phyloP scores from a whole-genome alignment of 2,329 filamentous ascomycete genomes.

The Zymoseptoria brevis region DNA sequence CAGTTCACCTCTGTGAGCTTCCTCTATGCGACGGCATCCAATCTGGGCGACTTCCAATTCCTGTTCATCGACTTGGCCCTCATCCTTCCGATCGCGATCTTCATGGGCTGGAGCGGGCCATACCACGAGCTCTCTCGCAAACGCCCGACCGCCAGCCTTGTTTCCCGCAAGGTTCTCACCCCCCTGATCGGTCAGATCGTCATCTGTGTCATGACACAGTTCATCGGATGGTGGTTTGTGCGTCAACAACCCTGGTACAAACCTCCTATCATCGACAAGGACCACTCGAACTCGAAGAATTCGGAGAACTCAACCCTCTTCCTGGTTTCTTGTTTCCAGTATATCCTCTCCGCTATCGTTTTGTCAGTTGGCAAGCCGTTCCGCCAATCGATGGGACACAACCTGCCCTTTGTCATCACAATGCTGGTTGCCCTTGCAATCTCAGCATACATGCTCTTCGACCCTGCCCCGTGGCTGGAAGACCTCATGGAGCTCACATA shows the following conservation, averaged over 20 bases:
- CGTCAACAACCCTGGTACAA: slow-evolving; percentile 77
- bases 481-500: slow-evolving; percentile 78
- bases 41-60: slow-evolving; percentile 96
- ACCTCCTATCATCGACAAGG: slow-evolving; percentile 65
- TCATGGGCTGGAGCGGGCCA: slow-evolving; percentile 96
- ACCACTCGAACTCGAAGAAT: slow-evolving; percentile 80
- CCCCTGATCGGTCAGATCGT: slow-evolving; percentile 83
- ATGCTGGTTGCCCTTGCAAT: slow-evolving; percentile 61
- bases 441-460: slow-evolving; percentile 71
- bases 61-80: slow-evolving; percentile 88
- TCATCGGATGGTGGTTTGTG: slow-evolving; percentile 65
- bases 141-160: slow-evolving; percentile 81
- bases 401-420: slow-evolving; percentile 77
- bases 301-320: slow-evolving; percentile 92
- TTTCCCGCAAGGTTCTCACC: slow-evolving; percentile 83
- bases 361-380: slow-evolving; percentile 89
- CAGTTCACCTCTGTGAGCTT: slow-evolving; percentile 98
- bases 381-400: slow-evolving; percentile 68
- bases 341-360: slow-evolving; percentile 82
- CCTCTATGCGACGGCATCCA: slow-evolving; percentile 85
- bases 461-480: slow-evolving; percentile 60
- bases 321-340: slow-evolving; percentile 85
- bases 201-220: slow-evolving; percentile 71
- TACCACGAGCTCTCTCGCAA: slow-evolving; percentile 71
- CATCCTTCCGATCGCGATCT: slow-evolving; percentile 92